Evolutionary conservation across 2,329 filamentous ascomycete species (phyloP).

Genomic region (Sporothrix schenckii): DNA sequence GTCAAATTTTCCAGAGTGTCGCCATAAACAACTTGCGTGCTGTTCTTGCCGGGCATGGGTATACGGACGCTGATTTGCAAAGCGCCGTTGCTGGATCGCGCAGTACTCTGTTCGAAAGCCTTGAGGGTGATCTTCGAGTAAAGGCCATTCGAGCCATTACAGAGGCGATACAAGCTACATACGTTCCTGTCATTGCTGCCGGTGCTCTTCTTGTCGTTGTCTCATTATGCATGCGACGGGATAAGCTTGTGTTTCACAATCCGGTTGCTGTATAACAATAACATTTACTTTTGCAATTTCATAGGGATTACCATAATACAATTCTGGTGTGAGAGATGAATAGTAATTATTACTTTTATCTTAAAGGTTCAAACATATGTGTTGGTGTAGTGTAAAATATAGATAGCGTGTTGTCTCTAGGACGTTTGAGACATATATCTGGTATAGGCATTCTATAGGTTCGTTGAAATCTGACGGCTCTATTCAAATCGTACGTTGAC

Average conservation of each 20-base stretch:
- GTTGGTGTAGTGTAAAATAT: not conserved
- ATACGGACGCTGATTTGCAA: slow-evolving; percentile 40
- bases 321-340: no score
- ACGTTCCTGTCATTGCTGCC: not conserved
- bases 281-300: no score
- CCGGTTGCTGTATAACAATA: no score
- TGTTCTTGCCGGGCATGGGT: slow-evolving; percentile 34
- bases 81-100: slow-evolving; percentile 43
- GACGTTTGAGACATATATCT: not conserved
- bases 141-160: slow-evolving; percentile 26
- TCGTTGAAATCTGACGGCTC: slow-evolving; percentile 7
- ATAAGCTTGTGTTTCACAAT: not conserved
- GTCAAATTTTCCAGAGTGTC: slow-evolving; percentile 38
- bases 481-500: not conserved
- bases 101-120: slow-evolving; percentile 41
- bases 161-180: slow-evolving; percentile 4
- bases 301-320: no score
- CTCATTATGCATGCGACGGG: slow-evolving; percentile 39
- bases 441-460: not conserved
- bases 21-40: not conserved
- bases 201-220: slow-evolving; percentile 13
- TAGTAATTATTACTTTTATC: no score
- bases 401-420: slow-evolving; percentile 1
- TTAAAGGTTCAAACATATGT: no score
- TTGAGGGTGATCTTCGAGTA: slow-evolving; percentile 38